Conservation (phyloP, 2,329 filamentous ascomycete genomes). For the Fusarium pseudonygamai region DNA sequence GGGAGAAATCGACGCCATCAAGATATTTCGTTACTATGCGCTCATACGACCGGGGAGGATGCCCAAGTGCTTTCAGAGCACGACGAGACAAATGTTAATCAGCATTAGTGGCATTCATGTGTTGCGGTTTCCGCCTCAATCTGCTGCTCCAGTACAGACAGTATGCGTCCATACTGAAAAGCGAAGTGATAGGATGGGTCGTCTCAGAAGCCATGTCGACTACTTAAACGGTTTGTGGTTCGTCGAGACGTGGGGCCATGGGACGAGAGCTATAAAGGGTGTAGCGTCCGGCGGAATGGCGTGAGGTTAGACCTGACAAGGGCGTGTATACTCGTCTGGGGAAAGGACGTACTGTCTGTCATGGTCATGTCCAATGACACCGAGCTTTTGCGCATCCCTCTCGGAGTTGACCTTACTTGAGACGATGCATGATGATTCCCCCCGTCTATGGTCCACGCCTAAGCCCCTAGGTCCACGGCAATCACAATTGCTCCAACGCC, state of each 20-base stretch:
- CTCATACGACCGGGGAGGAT: constrained; percentile 5
- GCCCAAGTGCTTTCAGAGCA: constrained; percentile 13
- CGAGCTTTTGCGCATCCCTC: constrained; percentile 18
- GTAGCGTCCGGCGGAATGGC: constrained; percentile 44
- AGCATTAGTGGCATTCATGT: constrained; percentile 17
- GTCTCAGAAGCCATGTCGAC: constrained; percentile 26
- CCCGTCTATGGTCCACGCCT: constrained; percentile 18
- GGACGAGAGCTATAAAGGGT: constrained; percentile 40
- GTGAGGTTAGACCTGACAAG: constrained; percentile 39
- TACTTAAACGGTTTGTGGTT: constrained; percentile 33
- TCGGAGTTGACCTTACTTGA: constrained; percentile 28
- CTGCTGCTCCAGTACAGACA: constrained; percentile 17
- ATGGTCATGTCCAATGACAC: constrained; percentile 27
- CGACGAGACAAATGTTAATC: constrained; percentile 24
- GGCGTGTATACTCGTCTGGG: constrained; percentile 37
- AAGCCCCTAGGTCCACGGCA: constrained; percentile 32
- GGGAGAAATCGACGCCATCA: background rate
- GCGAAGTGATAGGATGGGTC: constrained; percentile 36
- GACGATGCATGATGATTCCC: constrained; percentile 33
- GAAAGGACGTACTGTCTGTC: constrained; percentile 28
- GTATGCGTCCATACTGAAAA: constrained; percentile 12
- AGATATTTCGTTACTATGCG: background rate
- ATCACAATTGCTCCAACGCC: constrained; percentile 22
- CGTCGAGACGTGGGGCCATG: constrained; percentile 41
- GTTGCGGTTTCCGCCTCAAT: constrained; percentile 24